These are phyloP conservation scores for Caloboletus inedulis DNA, from an alignment of 1,284 basidiomycete species.

Conservation along the genomic window DNA sequence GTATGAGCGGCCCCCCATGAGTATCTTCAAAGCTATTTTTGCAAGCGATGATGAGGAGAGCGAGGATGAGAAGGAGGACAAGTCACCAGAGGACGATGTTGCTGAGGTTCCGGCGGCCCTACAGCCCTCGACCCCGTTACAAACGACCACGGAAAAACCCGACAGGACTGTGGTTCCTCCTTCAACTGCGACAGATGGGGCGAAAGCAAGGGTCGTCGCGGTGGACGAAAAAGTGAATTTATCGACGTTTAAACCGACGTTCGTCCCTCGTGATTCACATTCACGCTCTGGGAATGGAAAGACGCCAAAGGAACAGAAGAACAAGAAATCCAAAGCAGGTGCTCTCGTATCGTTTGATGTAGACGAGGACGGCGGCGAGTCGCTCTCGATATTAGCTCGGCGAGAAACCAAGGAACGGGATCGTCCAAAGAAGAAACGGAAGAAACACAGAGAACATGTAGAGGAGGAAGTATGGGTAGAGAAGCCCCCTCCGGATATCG, in stretches of 20 bases:
- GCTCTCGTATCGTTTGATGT: slow-evolving; percentile 67
- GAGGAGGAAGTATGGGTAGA: slow-evolving; percentile 36
- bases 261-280: slow-evolving; percentile 60
- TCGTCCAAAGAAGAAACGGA: slow-evolving; percentile 46
- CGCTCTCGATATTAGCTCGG: slow-evolving; percentile 27
- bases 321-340: slow-evolving; percentile 34
- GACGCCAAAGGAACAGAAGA: slow-evolving; percentile 38
- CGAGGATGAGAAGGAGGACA: slow-evolving; percentile 53
- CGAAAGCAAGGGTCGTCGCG: slow-evolving; percentile 8
- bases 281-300: slow-evolving; percentile 31
- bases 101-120: slow-evolving; percentile 9
- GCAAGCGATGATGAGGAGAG: slow-evolving; percentile 85
- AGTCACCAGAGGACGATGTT: slow-evolving; percentile 36
- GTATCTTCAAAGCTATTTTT: slow-evolving; percentile 95
- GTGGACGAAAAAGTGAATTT: slow-evolving; percentile 47
- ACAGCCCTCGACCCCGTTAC: slow-evolving; percentile 4
- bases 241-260: slow-evolving; percentile 75
- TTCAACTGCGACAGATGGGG: background rate
- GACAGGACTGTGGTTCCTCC: background rate
- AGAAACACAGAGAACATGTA: slow-evolving; percentile 42
- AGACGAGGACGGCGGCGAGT: slow-evolving; percentile 55
- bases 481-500: slow-evolving; percentile 25
- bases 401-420: slow-evolving; percentile 39
- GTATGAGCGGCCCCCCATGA: slow-evolving; percentile 83
- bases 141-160: background rate